Percentiles rank a stretch among this genome's conserved stretches.
phyloP scores from a whole-genome alignment of 2,329 filamentous ascomycete species.

The Beauveria scarabaeidicola region DNA sequence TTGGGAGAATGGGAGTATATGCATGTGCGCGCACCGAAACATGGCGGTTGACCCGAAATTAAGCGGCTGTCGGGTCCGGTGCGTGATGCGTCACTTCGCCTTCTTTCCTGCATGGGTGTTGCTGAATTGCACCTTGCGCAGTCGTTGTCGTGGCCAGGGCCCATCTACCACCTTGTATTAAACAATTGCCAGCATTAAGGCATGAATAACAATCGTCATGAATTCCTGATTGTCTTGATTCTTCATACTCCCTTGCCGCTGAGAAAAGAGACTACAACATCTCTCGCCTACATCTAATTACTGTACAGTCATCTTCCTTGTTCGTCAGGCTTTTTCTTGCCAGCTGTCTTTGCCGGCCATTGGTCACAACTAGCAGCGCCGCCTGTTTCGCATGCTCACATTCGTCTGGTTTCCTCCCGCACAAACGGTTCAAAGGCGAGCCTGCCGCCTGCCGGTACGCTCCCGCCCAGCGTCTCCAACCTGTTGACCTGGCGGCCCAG shows the following conservation, averaged over 20 bases:
- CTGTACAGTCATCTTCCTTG: not conserved
- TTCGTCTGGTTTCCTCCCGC: slow-evolving; percentile 23
- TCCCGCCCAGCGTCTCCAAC: slow-evolving; percentile 34
- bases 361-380: not conserved
- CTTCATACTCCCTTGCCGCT: not conserved
- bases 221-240: not conserved
- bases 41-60: slow-evolving; percentile 6
- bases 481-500: slow-evolving; percentile 34
- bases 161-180: not conserved
- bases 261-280: slow-evolving; percentile 1
- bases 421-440: slow-evolving; percentile 29
- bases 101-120: not conserved
- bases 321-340: not conserved
- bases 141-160: too few relatives aligned
- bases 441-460: slow-evolving; percentile 28
- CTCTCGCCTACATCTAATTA: not conserved
- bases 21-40: slow-evolving; percentile 4
- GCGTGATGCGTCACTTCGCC: slow-evolving; percentile 2
- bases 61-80: not conserved
- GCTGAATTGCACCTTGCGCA: too few relatives aligned
- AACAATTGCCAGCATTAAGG: not conserved
- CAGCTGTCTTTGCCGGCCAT: not conserved
- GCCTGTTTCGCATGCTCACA: not conserved
- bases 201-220: not conserved
- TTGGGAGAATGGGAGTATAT: too few relatives aligned